These are phyloP conservation scores for Kondoa malvinella DNA, from an alignment of 768 basidiomycete genomes.

Conservation along the genomic window DNA sequence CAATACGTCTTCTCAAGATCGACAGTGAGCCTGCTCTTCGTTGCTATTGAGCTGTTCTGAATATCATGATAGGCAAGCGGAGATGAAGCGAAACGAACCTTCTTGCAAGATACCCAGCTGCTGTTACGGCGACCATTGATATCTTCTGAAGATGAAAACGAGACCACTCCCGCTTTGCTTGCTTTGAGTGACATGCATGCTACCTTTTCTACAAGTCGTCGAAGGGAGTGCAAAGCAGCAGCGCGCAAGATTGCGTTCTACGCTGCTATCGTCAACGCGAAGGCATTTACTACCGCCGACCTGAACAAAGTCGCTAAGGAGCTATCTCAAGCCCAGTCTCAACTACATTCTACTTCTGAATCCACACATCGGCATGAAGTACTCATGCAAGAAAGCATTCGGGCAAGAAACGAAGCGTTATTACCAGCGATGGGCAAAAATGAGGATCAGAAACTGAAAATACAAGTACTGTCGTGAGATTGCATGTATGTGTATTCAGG, in stretches of 20 bases:
- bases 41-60: not conserved
- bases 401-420: no score
- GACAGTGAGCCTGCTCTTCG: not conserved
- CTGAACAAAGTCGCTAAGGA: not conserved
- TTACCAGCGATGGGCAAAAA: no score
- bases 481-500: no score
- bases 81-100: not conserved
- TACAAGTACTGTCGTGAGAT: no score
- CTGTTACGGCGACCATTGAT: not conserved
- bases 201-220: not conserved
- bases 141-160: not conserved
- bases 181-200: not conserved
- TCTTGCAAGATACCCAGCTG: not conserved
- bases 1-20: not conserved
- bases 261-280: not conserved
- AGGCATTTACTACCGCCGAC: not conserved
- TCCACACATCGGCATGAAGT: no score
- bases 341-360: not conserved
- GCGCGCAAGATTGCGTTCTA: slow-evolving; percentile 1
- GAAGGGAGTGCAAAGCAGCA: not conserved
- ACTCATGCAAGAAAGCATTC: no score
- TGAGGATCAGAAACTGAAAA: no score
- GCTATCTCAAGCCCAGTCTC: not conserved
- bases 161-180: not conserved
- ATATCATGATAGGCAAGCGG: not conserved